Evolutionary conservation across 371 early-diverging fungal species (phyloP), one percentile per base, ranked within the genome.

Genomic region (Mortierella sp.): DNA sequence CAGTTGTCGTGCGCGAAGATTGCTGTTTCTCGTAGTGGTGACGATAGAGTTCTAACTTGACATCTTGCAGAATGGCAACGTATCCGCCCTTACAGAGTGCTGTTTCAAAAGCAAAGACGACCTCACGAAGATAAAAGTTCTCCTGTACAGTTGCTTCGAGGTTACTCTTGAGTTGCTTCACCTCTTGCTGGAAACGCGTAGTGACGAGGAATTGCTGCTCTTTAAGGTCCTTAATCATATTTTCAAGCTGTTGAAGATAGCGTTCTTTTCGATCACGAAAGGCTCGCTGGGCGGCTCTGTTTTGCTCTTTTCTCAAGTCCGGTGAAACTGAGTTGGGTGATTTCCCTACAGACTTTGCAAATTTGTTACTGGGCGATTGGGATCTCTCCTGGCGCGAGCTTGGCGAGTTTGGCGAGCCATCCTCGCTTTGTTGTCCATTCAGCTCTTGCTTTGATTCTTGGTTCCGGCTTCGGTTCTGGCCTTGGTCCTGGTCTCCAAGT

Each of bases 211-310:
- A 82, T 35, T 86, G 82, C 66, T 85, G 89, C 34, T 91, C 89
- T 43, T 89, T 83, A 17, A 93, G 78, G 31, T 87, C 86, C 55
- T 86, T 74, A 53, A 93, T 89, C 19, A 89, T 85, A 35, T 84
- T 83, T 70, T 93, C 93, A 7, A 93, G 82, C 5, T 89, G 86
- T 26, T 85, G 76, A 28, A 93, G 72, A 62, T 93, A 89, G 19
- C 86, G 83, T 71, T 93, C 92, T 76, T 92, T 93, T 54, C 94
- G 88, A 74, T 93, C 92, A 40, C 94, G 84, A 70, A 93, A 93
- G 0, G 93, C 94, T 7, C 93, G 75, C 65, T 93, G 94, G 0
- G 94, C 94, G 6, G 92, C 93, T 37, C 94, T 77, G 75, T 93
- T 93, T 71, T 93, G 94, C 2, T 92, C 93, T 43, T 92, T 93